phyloP scores from a whole-genome alignment of 2,329 filamentous ascomycete species.

The Aspergillus tubingensis region DNA sequence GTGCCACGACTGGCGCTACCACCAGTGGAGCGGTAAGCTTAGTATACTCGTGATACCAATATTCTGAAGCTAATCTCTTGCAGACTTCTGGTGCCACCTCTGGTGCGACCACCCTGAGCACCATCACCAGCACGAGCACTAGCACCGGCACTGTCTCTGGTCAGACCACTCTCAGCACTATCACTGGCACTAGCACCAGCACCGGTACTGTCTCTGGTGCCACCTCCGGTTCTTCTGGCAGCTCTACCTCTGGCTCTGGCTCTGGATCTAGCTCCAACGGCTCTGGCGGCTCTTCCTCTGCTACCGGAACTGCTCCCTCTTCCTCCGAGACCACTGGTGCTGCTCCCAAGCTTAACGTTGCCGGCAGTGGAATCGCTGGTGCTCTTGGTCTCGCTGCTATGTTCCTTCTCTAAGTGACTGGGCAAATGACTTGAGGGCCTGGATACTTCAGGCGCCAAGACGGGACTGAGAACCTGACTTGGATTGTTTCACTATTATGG shows the following conservation, averaged over 20 bases:
- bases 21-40: conserved; percentile 5
- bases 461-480: conserved; percentile 3
- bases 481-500: conserved; percentile 18
- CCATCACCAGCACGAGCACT: conserved; percentile 12
- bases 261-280: conserved; percentile 21
- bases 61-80: background rate
- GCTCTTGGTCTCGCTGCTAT: conserved; percentile 46
- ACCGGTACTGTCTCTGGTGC: conserved; percentile 8
- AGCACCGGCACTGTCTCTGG: conserved; percentile 9
- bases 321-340: conserved; percentile 22
- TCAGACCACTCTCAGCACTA: conserved; percentile 7
- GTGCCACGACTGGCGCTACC: conserved; percentile 4
- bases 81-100: conserved; percentile 12
- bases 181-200: conserved; percentile 10
- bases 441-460: background rate
- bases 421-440: conserved; percentile 3
- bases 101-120: conserved; percentile 6
- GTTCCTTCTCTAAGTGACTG: conserved; percentile 39
- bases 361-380: conserved; percentile 38
- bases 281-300: conserved; percentile 11
- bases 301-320: conserved; percentile 15
- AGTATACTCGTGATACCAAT: background rate
- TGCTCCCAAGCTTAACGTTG: conserved; percentile 34
- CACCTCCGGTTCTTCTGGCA: conserved; percentile 18
- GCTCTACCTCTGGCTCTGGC: conserved; percentile 14